Base-by-base conservation (phyloP, 2,329 filamentous ascomycete genomes). In the Akanthomyces muscarius region DNA sequence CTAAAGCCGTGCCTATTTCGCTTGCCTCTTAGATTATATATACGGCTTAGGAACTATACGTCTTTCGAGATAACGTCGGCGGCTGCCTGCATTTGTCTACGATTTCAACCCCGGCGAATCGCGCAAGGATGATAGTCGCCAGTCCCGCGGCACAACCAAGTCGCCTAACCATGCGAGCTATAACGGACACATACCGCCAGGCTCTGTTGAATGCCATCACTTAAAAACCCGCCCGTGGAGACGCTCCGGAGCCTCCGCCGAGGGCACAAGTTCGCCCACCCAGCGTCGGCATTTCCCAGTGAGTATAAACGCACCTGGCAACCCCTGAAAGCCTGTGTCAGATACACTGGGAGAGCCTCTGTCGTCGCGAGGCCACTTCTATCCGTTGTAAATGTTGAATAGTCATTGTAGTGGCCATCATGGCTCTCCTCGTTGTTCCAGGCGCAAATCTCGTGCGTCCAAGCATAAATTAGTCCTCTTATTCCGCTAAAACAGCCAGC, bases 341-440 rank as follows among this genome's bases (percentile, higher is more conserved):
- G 13, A 51, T 51, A n/a, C 25, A 21, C 25, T n/a, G 11, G 5
- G 11, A 23, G n/a, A 55, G n/a, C 23, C 21, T n/a, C 8, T n/a
- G 2, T 23, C 52, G 18, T 16, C 5, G 72, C 73, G 21, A 71
- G 73, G 64, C 52, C 4, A 28, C 11, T 4, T 55, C 38, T 11
- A 8, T 55, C 11, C 38, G 18, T 11, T 85, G 80, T 38, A 83
- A 63, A 55, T 74, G 69, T 4, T 80, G 71, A 28, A 85, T 81
- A 0, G 73, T 90, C 85, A 90, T 90, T 18, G 79, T 75, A 0
- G 80, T 87, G 0, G 87, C 81, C 0, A 90, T 86, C 4, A 91
- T 75, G 0, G 88, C 86, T 11, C 87, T 90, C 87, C 71, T 90
- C 87, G 61, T 86, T 81, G 64, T 82, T 78, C 13, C 76, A 78